phyloP scores from a whole-genome alignment of 1,284 basidiomycete species.

The Hortiboletus rubellus region DNA sequence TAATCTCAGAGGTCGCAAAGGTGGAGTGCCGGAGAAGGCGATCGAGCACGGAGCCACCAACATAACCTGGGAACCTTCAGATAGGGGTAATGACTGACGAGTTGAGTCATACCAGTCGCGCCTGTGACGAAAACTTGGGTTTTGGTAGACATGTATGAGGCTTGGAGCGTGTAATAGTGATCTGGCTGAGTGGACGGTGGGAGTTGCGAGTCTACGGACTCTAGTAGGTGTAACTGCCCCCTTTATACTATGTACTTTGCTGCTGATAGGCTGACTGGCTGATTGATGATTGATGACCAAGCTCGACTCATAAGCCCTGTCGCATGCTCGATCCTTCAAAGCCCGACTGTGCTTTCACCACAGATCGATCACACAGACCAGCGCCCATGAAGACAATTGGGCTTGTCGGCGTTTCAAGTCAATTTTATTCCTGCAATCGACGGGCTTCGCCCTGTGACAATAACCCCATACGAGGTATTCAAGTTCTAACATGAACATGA shows the following conservation, averaged over 20 bases:
- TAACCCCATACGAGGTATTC: too few relatives aligned
- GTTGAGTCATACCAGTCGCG: conserved; percentile 20
- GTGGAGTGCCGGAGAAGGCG: conserved; percentile 40
- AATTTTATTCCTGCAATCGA: too few relatives aligned
- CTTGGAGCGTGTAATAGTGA: neutral
- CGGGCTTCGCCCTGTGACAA: too few relatives aligned
- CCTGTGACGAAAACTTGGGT: conserved; percentile 28
- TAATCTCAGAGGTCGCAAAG: conserved; percentile 37
- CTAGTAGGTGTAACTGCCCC: neutral
- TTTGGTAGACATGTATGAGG: conserved; percentile 20
- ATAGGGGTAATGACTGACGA: neutral
- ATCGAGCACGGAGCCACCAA: conserved; percentile 44
- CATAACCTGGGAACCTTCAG: conserved; percentile 40
- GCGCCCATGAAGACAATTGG: neutral
- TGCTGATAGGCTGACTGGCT: neutral
- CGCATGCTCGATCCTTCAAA: too few relatives aligned
- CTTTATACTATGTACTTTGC: conserved; percentile 11
- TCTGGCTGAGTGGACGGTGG: neutral
- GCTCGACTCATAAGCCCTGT: conserved; percentile 1
- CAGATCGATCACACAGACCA: neutral
- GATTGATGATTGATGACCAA: conserved; percentile 8
- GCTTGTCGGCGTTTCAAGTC: neutral
- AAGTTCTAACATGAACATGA: too few relatives aligned
- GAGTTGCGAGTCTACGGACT: neutral
- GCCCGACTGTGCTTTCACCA: neutral